Evolutionary conservation across 2,329 filamentous ascomycete genomes (phyloP).

Genomic region (Phialophora verrucosa): DNA sequence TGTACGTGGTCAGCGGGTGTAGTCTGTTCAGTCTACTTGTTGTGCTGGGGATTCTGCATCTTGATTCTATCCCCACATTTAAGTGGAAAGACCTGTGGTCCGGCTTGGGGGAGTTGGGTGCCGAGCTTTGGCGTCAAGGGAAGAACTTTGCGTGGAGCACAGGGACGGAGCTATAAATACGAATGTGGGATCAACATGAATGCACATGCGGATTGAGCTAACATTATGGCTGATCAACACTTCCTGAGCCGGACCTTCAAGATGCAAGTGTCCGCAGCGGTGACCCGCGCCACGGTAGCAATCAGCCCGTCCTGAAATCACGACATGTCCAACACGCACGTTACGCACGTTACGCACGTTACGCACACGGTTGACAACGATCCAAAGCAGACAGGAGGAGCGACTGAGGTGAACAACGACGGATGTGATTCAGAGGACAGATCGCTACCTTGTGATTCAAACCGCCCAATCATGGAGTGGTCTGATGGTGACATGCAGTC

Average conservation of each 20-base stretch:
- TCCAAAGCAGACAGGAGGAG: not conserved
- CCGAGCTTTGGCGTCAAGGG: not conserved
- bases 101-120: not conserved
- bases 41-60: conserved; percentile 27
- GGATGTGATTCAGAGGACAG: not conserved
- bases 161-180: not conserved
- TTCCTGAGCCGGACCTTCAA: not conserved
- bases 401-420: not conserved
- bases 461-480: not conserved
- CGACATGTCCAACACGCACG: not conserved
- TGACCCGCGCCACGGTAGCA: no score
- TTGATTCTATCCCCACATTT: conserved; percentile 6
- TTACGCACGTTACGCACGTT: not conserved
- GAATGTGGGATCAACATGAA: not conserved
- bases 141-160: not conserved
- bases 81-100: not conserved
- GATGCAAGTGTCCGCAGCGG: not conserved
- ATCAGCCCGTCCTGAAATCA: not conserved
- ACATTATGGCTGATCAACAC: not conserved
- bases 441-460: not conserved
- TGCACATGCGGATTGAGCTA: not conserved
- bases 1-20: conserved; percentile 37
- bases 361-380: not conserved
- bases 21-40: conserved; percentile 35
- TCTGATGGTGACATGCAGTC: not conserved